Base-by-base conservation (phyloP, 345 rosid genomes). In the Gynandropsis gynandra region DNA sequence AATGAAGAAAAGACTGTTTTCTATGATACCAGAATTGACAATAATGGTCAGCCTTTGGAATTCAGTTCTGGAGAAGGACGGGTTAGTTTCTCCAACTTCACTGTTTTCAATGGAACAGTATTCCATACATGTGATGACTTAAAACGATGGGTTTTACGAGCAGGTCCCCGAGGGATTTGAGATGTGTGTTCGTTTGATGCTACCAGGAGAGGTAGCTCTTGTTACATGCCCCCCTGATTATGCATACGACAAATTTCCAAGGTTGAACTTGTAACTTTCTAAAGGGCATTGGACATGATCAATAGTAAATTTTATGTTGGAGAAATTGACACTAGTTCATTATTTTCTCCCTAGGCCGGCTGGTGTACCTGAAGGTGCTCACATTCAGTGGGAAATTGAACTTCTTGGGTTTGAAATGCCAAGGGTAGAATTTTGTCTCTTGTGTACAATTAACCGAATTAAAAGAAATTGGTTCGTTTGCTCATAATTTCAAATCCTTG, bases 91-190 rank as follows among this genome's bases (percentile, higher is more conserved):
- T 55, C 37, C 33, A 29, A 18, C 33, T 21, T 41, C 16, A 4
- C 16, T 16, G 29, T 24, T 47, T 21, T 48, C 14, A 45, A 38
- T 41, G 19, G 46, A 11, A 49, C 52, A 31, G 13, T 16, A 36
- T 7, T 45, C 33, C n/a, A 46, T 10, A 20, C 24, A 16, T 47
- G 31, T 1, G 54, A 35, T 38, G 37, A 20, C 48, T 15, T 50
- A n/a, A 21, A 8, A n/a, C 16, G 50, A 18, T 34, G 29, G 29
- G 2, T 24, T 24, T 24, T 47, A 56, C 9, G 34, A 20, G 33
- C 54, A 92, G 98, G 97, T 87, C 37, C 97, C 98, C 45, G 97
- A 87, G 74, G 97, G 95, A 61, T 79, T 92, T 76, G 98, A 92
- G 74, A 87, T 85, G 95, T 82, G 81, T 70, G 90, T 89, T 50